A percentile compares a stretch with the other conserved stretches of the same genome.
Evolutionary conservation across 768 basidiomycete species (phyloP).

Genomic region (Kwoniella bestiolae): DNA sequence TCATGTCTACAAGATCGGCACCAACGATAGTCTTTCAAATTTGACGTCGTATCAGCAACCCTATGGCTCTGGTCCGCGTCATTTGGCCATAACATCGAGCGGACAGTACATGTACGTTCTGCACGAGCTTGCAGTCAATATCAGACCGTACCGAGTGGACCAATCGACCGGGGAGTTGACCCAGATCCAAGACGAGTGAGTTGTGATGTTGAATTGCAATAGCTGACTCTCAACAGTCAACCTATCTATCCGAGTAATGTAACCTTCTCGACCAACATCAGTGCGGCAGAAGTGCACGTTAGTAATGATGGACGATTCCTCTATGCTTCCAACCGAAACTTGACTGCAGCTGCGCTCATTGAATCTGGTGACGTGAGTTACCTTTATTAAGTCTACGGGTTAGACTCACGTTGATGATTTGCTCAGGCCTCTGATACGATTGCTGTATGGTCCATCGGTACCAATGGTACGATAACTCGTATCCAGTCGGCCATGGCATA

Average conservation of each 20-base stretch:
- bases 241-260: constrained; percentile 12
- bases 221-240: constrained; percentile 2
- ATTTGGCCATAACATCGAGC: constrained; percentile 6
- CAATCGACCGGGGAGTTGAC: constrained; percentile 1
- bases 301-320: constrained; percentile 15
- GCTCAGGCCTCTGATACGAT: constrained; percentile 6
- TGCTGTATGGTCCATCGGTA: constrained; percentile 14
- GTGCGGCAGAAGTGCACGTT: constrained; percentile 13
- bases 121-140: constrained; percentile 12
- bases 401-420: not conserved
- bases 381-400: not conserved
- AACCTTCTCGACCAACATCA: constrained; percentile 12
- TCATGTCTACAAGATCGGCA: constrained; percentile 5
- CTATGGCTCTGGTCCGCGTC: constrained; percentile 11
- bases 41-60: constrained; percentile 7
- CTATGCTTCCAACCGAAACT: constrained; percentile 14
- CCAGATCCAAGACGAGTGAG: constrained; percentile 16
- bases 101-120: constrained; percentile 13
- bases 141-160: constrained; percentile 15
- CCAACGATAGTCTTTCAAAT: constrained; percentile 8
- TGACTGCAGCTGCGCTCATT: constrained; percentile 3
- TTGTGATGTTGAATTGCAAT: not conserved
- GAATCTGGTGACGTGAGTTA: constrained; percentile 7
- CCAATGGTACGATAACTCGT: constrained; percentile 8
- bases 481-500: constrained; percentile 10